phyloP scores from a whole-genome alignment of 2,329 filamentous ascomycete genomes.

The Pyricularia sp. region DNA sequence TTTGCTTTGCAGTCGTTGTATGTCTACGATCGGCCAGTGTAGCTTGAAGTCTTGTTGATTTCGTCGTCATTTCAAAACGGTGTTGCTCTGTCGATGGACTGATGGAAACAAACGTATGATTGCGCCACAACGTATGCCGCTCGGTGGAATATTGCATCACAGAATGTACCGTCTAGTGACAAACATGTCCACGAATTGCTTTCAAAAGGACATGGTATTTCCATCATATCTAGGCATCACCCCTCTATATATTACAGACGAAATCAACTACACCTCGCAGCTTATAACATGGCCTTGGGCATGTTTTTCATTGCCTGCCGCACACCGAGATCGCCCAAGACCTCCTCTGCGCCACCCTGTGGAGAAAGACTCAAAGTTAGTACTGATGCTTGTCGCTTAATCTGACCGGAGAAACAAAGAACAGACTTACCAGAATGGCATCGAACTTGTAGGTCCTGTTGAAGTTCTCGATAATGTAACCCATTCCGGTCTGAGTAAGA shows the following conservation, averaged over 20 bases:
- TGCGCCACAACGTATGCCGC: too few species aligned
- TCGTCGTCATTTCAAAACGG: neutral
- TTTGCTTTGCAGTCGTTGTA: neutral
- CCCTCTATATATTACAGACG: neutral
- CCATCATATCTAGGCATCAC: neutral
- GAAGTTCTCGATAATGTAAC: constrained; percentile 70
- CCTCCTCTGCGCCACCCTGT: constrained; percentile 65
- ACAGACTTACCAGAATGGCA: constrained; percentile 39
- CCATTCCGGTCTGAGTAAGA: constrained; percentile 73
- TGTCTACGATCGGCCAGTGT: neutral
- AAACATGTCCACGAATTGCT: neutral
- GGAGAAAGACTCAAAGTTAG: neutral
- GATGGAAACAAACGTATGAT: neutral
- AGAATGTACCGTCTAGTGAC: neutral
- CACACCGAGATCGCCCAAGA: constrained; percentile 68
- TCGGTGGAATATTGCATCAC: neutral
- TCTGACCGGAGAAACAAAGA: neutral
- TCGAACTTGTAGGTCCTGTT: constrained; percentile 75
- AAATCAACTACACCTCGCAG: too few species aligned
- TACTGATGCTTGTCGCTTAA: neutral
- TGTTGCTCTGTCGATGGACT: neutral
- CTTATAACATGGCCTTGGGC: constrained; percentile 69
- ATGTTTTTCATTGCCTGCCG: constrained; percentile 74
- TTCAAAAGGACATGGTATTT: neutral
- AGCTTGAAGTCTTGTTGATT: neutral